Base-by-base conservation (phyloP, 345 rosid genomes). In the Populus deltoides region DNA sequence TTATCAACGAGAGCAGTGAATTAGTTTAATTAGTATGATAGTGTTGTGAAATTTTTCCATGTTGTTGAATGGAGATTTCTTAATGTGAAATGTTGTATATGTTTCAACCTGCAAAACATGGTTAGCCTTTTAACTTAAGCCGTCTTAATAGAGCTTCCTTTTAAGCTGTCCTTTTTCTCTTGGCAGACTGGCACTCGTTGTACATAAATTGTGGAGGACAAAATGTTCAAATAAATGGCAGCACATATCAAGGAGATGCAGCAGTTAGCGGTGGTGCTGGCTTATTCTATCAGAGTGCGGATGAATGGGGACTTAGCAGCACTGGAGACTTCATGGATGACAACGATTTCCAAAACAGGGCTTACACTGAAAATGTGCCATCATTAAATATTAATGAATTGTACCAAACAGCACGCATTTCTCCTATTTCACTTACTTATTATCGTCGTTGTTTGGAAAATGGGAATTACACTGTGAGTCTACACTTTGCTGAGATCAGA, bases 401-500 rank as follows among this genome's bases (percentile, higher is more conserved):
- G 66, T 80, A 75, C 70, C 24, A 22, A 24, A 74, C 75, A n/a
- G 79, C 78, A 22, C 79, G 82, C 15, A 9, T 41, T 3, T 51
- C 79, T 33, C 79, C 82, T 20, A 47, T 77, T 33, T 74, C 81
- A 39, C 81, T 72, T 4, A 45, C 76, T 22, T 72, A 80, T 12
- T 84, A 74, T 69, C 85, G 41, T 15, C 73, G 70, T 35, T 84
- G 85, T 70, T 15, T 84, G 12, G 47, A 39, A 53, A 84, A 70
- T 65, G 85, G 79, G 51, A 70, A 9, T 39, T 81, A 81, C n/a
- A 76, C 17, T 4, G 77, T 84, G 7, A 79, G 45, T 15, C 79
- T 84, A 15, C 81, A 84, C 63, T 84, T 84, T 53, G 85, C 83
- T 4, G 85, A 84, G 81, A 76, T 81, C 33, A 35, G 7, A 65